These are phyloP conservation scores for Leccinum fibrillosum DNA, from an alignment of 768 basidiomycete species.

Conservation along the genomic window DNA sequence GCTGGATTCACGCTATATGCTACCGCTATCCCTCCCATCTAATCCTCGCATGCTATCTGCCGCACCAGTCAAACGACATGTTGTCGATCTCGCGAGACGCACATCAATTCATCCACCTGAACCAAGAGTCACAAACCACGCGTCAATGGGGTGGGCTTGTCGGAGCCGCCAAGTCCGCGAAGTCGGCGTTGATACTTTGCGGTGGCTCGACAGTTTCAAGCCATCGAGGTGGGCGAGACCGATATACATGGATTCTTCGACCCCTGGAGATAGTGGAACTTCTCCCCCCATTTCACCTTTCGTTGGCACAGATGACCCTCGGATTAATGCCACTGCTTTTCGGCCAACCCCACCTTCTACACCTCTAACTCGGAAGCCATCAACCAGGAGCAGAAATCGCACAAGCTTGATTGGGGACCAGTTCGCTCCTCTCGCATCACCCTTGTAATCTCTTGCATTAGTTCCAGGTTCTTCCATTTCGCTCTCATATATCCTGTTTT, in stretches of 20 bases:
- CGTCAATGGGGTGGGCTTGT: slow-evolving; percentile 56
- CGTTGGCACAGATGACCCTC: slow-evolving; percentile 34
- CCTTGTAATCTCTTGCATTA: slow-evolving; percentile 6
- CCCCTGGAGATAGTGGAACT: slow-evolving; percentile 30
- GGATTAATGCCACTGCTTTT: slow-evolving; percentile 37
- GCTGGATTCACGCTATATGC: slow-evolving; percentile 90
- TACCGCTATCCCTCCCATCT: slow-evolving; percentile 81
- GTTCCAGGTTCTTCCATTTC: slow-evolving; percentile 2
- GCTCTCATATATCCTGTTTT: slow-evolving; percentile 1
- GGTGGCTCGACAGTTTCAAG: slow-evolving; percentile 66
- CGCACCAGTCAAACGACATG: slow-evolving; percentile 44
- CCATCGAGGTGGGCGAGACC: slow-evolving; percentile 56
- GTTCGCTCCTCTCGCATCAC: slow-evolving; percentile 17
- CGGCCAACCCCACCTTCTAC: slow-evolving; percentile 31
- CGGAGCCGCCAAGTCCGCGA: slow-evolving; percentile 59
- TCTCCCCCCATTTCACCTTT: slow-evolving; percentile 26
- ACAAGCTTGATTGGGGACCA: slow-evolving; percentile 41
- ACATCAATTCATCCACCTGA: slow-evolving; percentile 23
- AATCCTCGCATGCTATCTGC: slow-evolving; percentile 77
- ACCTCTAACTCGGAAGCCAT: slow-evolving; percentile 67
- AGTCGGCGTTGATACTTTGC: slow-evolving; percentile 55
- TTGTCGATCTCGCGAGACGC: slow-evolving; percentile 18
- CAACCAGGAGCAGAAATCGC: slow-evolving; percentile 53
- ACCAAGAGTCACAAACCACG: slow-evolving; percentile 38
- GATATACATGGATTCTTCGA: slow-evolving; percentile 30